Evolutionary conservation across 106 monocot genomes (phyloP).

Genomic region (Apostasia shenzhenica): DNA sequence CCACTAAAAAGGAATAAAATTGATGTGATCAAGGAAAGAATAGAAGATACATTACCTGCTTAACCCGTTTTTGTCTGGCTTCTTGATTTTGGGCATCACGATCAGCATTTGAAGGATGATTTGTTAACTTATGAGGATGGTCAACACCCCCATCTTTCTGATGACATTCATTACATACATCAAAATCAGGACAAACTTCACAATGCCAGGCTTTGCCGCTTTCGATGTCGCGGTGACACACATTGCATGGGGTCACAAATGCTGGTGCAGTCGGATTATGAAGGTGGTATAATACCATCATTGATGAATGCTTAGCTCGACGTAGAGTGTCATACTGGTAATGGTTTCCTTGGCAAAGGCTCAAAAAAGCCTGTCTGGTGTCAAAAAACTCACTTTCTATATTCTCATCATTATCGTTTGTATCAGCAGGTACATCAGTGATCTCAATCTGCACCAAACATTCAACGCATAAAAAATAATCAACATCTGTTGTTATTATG

Average conservation of each 20-base stretch:
- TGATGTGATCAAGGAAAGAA: too few relatives aligned
- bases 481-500: background rate
- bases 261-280: conserved; percentile 92
- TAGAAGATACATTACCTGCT: conserved; percentile 31
- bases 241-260: conserved; percentile 78
- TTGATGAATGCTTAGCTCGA: conserved; percentile 85
- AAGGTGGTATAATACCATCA: conserved; percentile 90
- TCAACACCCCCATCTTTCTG: conserved; percentile 63
- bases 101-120: conserved; percentile 59
- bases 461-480: background rate
- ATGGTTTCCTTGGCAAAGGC: conserved; percentile 88
- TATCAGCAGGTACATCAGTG: conserved; percentile 44
- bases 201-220: conserved; percentile 80
- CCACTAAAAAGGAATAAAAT: too few relatives aligned
- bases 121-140: conserved; percentile 73
- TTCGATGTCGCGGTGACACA: conserved; percentile 70
- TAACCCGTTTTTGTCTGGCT: conserved; percentile 73
- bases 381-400: conserved; percentile 88
- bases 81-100: conserved; percentile 77
- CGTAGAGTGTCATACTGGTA: conserved; percentile 90
- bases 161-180: conserved; percentile 67
- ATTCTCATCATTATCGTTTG: conserved; percentile 78
- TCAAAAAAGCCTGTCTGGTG: conserved; percentile 78
- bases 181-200: conserved; percentile 80
- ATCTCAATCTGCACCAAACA: conserved; percentile 45